Evolutionary conservation across 2,329 filamentous ascomycete genomes (phyloP), one percentile per base, ranked within the genome.

Genomic region (Fusarium proliferatum): DNA sequence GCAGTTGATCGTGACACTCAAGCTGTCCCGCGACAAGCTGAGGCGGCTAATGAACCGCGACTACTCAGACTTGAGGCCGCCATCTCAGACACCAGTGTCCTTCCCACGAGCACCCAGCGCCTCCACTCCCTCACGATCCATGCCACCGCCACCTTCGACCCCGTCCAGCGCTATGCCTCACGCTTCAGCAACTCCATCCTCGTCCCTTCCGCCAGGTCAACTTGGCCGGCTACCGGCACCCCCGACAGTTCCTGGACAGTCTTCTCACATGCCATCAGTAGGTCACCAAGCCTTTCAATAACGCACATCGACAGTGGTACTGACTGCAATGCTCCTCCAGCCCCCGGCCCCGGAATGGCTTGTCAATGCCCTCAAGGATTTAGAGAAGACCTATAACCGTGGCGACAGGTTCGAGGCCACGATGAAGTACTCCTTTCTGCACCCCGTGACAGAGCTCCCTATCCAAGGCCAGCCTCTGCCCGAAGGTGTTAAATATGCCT

Each of bases 331-430:
- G 46, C 30, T 70, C 57, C 51, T 41, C 48, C 78, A 97, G 94
- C 94, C 95, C 66, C 90, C 93, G 12, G 91, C 95, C 23, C 95
- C 96, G n/a, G 86, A 89, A 64, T 98, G 96, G 96, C 92, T 99
- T 63, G 86, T 88, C 64, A 84, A 88, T 42, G 92, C 94, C 60
- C 89, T 98, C n/a, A 86, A 89, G 67, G 87, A 90, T 30, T 89
- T 98, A 64, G 85, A 86, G 76, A 90, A 90, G 75, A 86, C 87
- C 67, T 96, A 97, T 79, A 92, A 93, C 7, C 89, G 92, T 76
- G 81, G 82, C 45, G 95, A 98, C 81, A 88, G 89, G 36, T 98
- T 98, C 80, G 94, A 97, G 82, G 93, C 91, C 61, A 89, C 92
- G 28, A 99, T 99, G 96, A 94, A 95, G 69, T 95, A 97, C 82